Conservation (phyloP, 352 stramenopile genomes). For the Pilasporangium apinafurcum region DNA sequence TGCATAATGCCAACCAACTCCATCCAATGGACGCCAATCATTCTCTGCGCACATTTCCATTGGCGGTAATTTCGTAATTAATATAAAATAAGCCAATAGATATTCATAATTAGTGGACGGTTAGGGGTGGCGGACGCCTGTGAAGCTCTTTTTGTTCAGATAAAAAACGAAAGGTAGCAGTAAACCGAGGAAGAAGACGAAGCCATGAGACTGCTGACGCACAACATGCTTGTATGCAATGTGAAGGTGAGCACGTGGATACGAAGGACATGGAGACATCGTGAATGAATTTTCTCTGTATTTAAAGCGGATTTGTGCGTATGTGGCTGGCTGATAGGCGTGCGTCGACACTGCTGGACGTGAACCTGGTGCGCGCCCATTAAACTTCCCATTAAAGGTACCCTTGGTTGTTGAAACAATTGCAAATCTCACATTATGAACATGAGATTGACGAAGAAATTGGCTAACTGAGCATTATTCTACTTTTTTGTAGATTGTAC, state of each 20-base stretch:
- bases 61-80: constrained; percentile 11
- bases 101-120: neutral
- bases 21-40: constrained; percentile 43
- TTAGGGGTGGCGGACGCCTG: constrained; percentile 1
- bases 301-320: neutral
- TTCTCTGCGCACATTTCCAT: constrained; percentile 14
- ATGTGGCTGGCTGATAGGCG: constrained; percentile 23
- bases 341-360: constrained; percentile 70
- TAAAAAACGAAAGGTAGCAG: constrained; percentile 1
- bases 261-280: too few relatives aligned
- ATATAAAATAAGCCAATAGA: constrained; percentile 8
- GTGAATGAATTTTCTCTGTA: neutral
- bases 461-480: neutral
- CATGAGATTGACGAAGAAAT: neutral
- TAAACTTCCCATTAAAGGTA: constrained; percentile 81
- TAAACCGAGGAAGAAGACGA: neutral
- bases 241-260: constrained; percentile 41
- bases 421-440: neutral
- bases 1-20: too few relatives aligned
- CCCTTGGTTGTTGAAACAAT: neutral
- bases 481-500: constrained; percentile 45
- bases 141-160: neutral
- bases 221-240: constrained; percentile 87
- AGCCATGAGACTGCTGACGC: constrained; percentile 75
- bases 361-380: constrained; percentile 41